phyloP scores from a whole-genome alignment of 176 grass and related monocot species.

The Cenchrus fungigraminus region DNA sequence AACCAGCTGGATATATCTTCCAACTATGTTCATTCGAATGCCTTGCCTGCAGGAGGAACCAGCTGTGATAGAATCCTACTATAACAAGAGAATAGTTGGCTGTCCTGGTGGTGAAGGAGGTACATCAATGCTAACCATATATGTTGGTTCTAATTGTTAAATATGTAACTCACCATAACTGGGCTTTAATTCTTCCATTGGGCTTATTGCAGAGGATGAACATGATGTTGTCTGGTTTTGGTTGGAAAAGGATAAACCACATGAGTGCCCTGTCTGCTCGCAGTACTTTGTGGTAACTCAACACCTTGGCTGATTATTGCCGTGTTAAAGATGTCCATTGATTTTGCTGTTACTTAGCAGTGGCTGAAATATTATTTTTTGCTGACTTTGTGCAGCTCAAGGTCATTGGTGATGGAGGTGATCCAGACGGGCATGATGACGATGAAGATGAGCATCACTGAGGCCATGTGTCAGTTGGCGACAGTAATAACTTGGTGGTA shows the following conservation, averaged over 20 bases:
- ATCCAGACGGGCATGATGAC: conserved; percentile 67
- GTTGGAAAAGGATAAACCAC: conserved; percentile 93
- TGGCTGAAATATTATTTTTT: neutral
- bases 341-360: neutral
- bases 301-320: neutral
- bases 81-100: conserved; percentile 91
- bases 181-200: neutral
- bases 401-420: conserved; percentile 83
- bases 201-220: conserved; percentile 78
- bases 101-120: conserved; percentile 91
- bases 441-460: conserved; percentile 65
- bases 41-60: conserved; percentile 39
- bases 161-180: neutral
- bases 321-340: neutral
- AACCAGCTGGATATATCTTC: too few relatives aligned
- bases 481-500: conserved; percentile 51
- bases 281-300: conserved; percentile 86
- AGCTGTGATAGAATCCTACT: conserved; percentile 87
- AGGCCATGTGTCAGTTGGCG: conserved; percentile 18
- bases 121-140: conserved; percentile 29
- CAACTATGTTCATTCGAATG: neutral
- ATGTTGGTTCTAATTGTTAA: neutral
- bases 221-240: conserved; percentile 99
- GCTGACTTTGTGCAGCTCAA: conserved; percentile 65
- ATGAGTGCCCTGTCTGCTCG: conserved; percentile 92